Conservation (phyloP, 805 yeast genomes). For the Yamadazyma ubonensis region DNA sequence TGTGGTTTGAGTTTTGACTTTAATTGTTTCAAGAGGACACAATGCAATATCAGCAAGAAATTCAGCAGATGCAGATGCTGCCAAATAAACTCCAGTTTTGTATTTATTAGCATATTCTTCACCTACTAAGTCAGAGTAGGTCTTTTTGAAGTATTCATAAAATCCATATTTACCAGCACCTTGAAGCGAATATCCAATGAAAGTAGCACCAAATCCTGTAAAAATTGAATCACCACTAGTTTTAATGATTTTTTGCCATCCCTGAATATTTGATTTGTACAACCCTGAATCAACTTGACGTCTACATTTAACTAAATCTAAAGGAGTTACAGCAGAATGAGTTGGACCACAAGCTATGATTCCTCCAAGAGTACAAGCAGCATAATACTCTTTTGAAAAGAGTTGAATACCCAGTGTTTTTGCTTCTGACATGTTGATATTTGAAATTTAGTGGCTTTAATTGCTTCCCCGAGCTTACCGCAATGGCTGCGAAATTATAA, state of each 20-base stretch:
- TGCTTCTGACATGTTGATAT: slow-evolving; percentile 4
- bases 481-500: slow-evolving; percentile 8
- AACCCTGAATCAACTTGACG: slow-evolving; percentile 77
- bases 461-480: slow-evolving; percentile 7
- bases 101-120: slow-evolving; percentile 58
- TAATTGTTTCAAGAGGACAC: slow-evolving; percentile 94
- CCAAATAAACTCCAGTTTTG: slow-evolving; percentile 71
- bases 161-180: slow-evolving; percentile 98
- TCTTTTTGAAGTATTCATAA: slow-evolving; percentile 86
- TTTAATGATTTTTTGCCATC: slow-evolving; percentile 72
- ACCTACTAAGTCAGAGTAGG: slow-evolving; percentile 68
- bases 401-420: slow-evolving; percentile 39
- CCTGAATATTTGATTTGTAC: slow-evolving; percentile 76
- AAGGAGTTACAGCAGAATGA: slow-evolving; percentile 88
- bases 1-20: slow-evolving; percentile 91
- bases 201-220: slow-evolving; percentile 91
- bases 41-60: slow-evolving; percentile 85
- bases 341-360: slow-evolving; percentile 94
- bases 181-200: slow-evolving; percentile 89
- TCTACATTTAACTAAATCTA: slow-evolving; percentile 91
- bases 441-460: neutral
- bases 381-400: slow-evolving; percentile 62
- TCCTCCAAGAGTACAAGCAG: slow-evolving; percentile 77
- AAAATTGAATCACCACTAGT: slow-evolving; percentile 78
- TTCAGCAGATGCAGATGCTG: slow-evolving; percentile 92